Percentiles rank a stretch among this genome's conserved stretches.
These are phyloP conservation scores for Castanea sativa DNA, from an alignment of 306 rosid species.

Conservation along the genomic window DNA sequence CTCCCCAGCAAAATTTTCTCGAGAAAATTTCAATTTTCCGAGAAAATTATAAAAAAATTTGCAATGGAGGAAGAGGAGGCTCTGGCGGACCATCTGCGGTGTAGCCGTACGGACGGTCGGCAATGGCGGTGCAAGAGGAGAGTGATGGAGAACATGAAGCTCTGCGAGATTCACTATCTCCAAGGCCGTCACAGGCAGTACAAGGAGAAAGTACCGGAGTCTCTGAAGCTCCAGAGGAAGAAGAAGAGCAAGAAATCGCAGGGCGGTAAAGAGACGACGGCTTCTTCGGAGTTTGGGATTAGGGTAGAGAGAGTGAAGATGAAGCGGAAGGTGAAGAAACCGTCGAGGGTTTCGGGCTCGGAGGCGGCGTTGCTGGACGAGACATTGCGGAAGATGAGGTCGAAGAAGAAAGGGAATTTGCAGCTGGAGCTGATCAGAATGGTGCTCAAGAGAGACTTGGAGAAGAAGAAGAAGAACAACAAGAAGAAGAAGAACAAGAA, in stretches of 20 bases:
- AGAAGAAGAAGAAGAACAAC: conserved; percentile 45
- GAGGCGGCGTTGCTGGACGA: conserved; percentile 36
- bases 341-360: conserved; percentile 31
- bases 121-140: conserved; percentile 92
- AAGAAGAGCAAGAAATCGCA: conserved; percentile 32
- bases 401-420: conserved; percentile 53
- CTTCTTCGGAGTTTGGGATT: conserved; percentile 30
- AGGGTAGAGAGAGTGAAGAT: conserved; percentile 46
- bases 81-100: conserved; percentile 75
- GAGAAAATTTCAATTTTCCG: conserved; percentile 22
- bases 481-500: conserved; percentile 10
- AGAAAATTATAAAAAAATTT: conserved; percentile 1
- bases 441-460: conserved; percentile 80
- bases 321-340: conserved; percentile 45
- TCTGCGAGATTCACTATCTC: conserved; percentile 86
- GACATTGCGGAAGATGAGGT: conserved; percentile 32
- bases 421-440: conserved; percentile 84
- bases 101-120: conserved; percentile 87
- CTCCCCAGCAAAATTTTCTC: conserved; percentile 21
- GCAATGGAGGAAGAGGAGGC: conserved; percentile 43
- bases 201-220: conserved; percentile 82
- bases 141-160: conserved; percentile 74
- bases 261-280: conserved; percentile 27
- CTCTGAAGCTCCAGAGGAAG: conserved; percentile 73
- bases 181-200: conserved; percentile 84